Percentiles rank a stretch among this genome's conserved stretches.
These are phyloP conservation scores for Chiua virens DNA, from an alignment of 768 basidiomycete species.

Conservation along the genomic window DNA sequence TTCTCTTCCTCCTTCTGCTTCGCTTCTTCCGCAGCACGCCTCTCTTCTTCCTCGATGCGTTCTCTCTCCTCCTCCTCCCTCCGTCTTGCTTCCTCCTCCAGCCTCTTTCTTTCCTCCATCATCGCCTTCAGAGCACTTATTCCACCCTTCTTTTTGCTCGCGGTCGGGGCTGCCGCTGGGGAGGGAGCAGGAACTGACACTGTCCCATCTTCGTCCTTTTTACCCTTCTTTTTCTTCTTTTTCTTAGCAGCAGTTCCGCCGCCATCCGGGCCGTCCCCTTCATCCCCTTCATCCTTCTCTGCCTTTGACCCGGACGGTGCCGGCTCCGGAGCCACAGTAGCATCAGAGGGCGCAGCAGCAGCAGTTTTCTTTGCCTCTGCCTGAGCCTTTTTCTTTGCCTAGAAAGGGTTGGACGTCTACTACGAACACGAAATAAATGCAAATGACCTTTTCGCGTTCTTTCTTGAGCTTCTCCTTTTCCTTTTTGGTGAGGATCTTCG, in stretches of 20 bases:
- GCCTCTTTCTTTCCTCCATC: slow-evolving; percentile 87
- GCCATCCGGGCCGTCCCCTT: slow-evolving; percentile 60
- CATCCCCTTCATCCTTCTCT: slow-evolving; percentile 60
- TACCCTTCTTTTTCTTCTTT: slow-evolving; percentile 80
- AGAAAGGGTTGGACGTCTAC: slow-evolving; percentile 13
- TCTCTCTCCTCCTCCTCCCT: slow-evolving; percentile 74
- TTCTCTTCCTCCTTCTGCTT: slow-evolving; percentile 79
- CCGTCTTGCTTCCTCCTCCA: slow-evolving; percentile 80
- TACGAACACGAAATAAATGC: background rate
- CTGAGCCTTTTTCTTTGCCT: slow-evolving; percentile 82
- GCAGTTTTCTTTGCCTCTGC: slow-evolving; percentile 76
- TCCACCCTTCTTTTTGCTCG: slow-evolving; percentile 72
- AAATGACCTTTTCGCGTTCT: slow-evolving; percentile 85
- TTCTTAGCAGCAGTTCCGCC: slow-evolving; percentile 60
- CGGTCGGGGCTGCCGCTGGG: slow-evolving; percentile 35
- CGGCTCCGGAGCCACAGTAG: slow-evolving; percentile 12
- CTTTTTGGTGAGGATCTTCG: slow-evolving; percentile 83
- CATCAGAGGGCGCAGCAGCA: slow-evolving; percentile 30
- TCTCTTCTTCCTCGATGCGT: slow-evolving; percentile 89
- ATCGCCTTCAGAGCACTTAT: slow-evolving; percentile 84
- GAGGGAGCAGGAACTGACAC: slow-evolving; percentile 39
- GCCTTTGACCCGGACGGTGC: slow-evolving; percentile 30
- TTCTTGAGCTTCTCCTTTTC: slow-evolving; percentile 98
- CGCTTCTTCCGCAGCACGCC: slow-evolving; percentile 73
- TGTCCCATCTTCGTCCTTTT: slow-evolving; percentile 73